Conservation (phyloP, 441 rosid genomes). For the Dalechampia spathulata region DNA sequence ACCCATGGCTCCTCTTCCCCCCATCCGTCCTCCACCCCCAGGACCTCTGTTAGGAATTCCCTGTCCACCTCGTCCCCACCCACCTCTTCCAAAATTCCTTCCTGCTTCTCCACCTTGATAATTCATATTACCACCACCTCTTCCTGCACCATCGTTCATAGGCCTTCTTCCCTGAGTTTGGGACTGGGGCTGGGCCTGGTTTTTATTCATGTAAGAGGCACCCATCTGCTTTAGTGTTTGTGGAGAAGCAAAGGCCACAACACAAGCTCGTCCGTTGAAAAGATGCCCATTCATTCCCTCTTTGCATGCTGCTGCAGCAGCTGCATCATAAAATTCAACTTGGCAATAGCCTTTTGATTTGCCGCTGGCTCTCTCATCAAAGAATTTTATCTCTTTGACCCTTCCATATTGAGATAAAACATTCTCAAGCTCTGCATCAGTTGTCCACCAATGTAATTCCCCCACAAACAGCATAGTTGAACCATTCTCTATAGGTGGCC, state of each 20-base stretch:
- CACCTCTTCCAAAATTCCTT: constrained; percentile 79
- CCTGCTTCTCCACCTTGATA: constrained; percentile 77
- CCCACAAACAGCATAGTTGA: constrained; percentile 82
- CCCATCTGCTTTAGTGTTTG: constrained; percentile 80
- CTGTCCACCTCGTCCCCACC: constrained; percentile 84
- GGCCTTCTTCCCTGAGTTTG: constrained; percentile 63
- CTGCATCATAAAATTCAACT: constrained; percentile 71
- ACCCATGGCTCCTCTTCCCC: constrained; percentile 75
- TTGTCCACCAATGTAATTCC: constrained; percentile 99
- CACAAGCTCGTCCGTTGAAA: constrained; percentile 88
- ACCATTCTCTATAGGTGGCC: constrained; percentile 63
- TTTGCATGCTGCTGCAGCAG: constrained; percentile 76
- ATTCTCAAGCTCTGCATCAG: constrained; percentile 88
- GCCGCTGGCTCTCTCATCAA: constrained; percentile 90
- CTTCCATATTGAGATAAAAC: constrained; percentile 74
- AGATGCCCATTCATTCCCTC: constrained; percentile 81
- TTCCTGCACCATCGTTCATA: constrained; percentile 49
- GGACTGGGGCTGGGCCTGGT: constrained; percentile 56
- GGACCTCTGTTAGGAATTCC: constrained; percentile 64
- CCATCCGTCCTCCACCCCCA: constrained; percentile 67
- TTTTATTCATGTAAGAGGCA: constrained; percentile 59
- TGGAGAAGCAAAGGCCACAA: constrained; percentile 94
- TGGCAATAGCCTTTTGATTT: constrained; percentile 95
- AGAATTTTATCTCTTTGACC: constrained; percentile 83
- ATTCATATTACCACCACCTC: constrained; percentile 66